phyloP scores from a whole-genome alignment of 2,329 filamentous ascomycete species.

The Mycosphaerella sp. region DNA sequence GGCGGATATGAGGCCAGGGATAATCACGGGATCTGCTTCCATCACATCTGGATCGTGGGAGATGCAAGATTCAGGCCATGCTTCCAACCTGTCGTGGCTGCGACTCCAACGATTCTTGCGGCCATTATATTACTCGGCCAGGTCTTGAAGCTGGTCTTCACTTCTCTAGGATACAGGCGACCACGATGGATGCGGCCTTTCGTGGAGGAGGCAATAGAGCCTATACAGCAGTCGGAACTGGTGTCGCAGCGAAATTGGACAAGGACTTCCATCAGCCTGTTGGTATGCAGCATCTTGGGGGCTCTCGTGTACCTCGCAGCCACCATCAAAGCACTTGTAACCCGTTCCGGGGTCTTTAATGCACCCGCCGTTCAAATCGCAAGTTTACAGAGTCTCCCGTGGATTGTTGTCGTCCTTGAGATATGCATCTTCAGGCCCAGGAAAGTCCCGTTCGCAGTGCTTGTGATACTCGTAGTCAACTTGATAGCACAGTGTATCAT shows the following conservation, averaged over 20 bases:
- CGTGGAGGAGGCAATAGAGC: conserved; percentile 38
- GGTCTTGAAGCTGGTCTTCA: conserved; percentile 27
- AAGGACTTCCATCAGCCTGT: conserved; percentile 16
- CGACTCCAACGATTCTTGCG: conserved; percentile 35
- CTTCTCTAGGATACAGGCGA: conserved; percentile 25
- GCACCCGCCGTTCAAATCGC: background rate
- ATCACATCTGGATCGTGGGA: conserved; percentile 30
- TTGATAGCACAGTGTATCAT: conserved; percentile 24
- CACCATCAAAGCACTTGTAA: background rate
- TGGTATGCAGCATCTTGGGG: conserved; percentile 16
- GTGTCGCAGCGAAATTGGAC: conserved; percentile 31
- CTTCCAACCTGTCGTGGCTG: conserved; percentile 37
- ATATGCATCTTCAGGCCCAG: conserved; percentile 25
- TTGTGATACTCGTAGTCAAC: conserved; percentile 22
- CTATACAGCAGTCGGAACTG: conserved; percentile 23
- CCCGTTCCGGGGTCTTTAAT: background rate
- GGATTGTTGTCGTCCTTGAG: conserved; percentile 22
- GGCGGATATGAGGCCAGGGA: background rate
- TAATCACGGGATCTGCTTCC: conserved; percentile 22
- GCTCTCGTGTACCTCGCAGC: conserved; percentile 19
- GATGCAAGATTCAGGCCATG: conserved; percentile 38
- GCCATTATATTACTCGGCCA: conserved; percentile 36
- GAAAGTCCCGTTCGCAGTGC: conserved; percentile 24
- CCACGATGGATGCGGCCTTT: conserved; percentile 50
- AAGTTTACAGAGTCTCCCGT: conserved; percentile 20